Base-by-base conservation (phyloP, 345 rosid species). In the Combretum micranthum region DNA sequence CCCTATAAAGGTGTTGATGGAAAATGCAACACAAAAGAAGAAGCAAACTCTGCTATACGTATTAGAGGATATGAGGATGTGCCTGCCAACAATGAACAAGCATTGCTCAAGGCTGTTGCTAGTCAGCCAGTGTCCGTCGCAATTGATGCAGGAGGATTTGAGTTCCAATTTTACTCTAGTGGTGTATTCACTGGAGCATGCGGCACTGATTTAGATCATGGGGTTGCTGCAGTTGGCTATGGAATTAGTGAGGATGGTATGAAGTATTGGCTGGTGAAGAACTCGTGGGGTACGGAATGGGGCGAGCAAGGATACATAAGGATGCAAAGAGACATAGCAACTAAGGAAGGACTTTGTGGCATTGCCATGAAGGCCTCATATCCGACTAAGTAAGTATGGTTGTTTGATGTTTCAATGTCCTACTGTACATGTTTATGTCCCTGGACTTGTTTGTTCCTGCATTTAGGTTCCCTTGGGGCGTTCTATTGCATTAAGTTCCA, bases 51-150 rank as follows among this genome's bases (percentile, higher is more conserved):
- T 0, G 72, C 66, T 12, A 77, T 70, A 44, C 50, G 4, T 1
- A 76, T 82, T 22, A 66, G 59, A 2, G 77, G 78, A 20, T 78
- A 64, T 53, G 42, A 67, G 65, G 63, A 55, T 16, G 82, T 82
- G 52, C 80, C 80, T 3, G 25, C 45, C 9, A 82, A 82, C 56
- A 65, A 54, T 37, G 92, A 85, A 60, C 25, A 50, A n/a, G 86
- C 79, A 26, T 75, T 85, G 50, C 20, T 73, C 51, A 50, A 63
- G 18, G 92, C 84, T 0, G 88, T 78, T 39, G 65, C 83, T 0
- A 49, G 63, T 52, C 88, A 80, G 32, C 92, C 92, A 4, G 79
- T 85, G 42, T 74, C 86, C 0, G 84, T 82, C 2, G 70, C 52
- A 11, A 64, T 85, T 9, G 71, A 61, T 0, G 83, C 62, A 0